A percentile compares a stretch with the other conserved stretches of the same genome.
phyloP scores from a whole-genome alignment of 2,329 filamentous ascomycete species.

The Aschersonia sp. region DNA sequence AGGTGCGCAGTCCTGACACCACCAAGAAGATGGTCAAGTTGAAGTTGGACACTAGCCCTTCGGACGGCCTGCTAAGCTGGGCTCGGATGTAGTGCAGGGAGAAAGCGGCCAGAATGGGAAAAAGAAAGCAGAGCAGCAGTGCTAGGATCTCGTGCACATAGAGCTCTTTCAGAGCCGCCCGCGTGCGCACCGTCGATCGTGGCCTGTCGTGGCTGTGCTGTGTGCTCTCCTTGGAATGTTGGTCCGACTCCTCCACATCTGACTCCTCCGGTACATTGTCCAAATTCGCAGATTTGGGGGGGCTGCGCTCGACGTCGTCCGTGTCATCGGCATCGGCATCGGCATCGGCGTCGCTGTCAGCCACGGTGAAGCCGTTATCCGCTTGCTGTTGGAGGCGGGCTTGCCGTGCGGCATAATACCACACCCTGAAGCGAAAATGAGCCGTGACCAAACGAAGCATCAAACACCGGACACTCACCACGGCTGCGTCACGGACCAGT shows the following conservation, averaged over 20 bases:
- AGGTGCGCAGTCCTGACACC: constrained; percentile 70
- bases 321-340: not conserved
- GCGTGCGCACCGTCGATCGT: constrained; percentile 10
- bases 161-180: constrained; percentile 44
- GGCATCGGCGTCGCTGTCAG: constrained; percentile 1
- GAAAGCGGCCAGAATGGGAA: constrained; percentile 67
- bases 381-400: constrained; percentile 38
- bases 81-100: constrained; percentile 67
- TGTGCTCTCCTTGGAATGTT: not conserved
- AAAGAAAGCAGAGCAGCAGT: constrained; percentile 62
- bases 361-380: constrained; percentile 5
- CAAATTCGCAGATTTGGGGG: constrained; percentile 17
- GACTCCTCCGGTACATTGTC: constrained; percentile 14
- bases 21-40: constrained; percentile 85
- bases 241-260: not conserved
- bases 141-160: constrained; percentile 62
- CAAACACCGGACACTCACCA: constrained; percentile 42
- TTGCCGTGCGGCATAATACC: constrained; percentile 59
- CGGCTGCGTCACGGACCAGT: constrained; percentile 82
- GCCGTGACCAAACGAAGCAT: not conserved
- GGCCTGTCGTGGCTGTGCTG: not conserved
- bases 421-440: constrained; percentile 33
- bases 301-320: too few relatives aligned
- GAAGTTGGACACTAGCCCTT: constrained; percentile 80
- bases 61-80: constrained; percentile 69